Base-by-base conservation (phyloP, 2,329 filamentous ascomycete species). In the Talaromyces sp. region DNA sequence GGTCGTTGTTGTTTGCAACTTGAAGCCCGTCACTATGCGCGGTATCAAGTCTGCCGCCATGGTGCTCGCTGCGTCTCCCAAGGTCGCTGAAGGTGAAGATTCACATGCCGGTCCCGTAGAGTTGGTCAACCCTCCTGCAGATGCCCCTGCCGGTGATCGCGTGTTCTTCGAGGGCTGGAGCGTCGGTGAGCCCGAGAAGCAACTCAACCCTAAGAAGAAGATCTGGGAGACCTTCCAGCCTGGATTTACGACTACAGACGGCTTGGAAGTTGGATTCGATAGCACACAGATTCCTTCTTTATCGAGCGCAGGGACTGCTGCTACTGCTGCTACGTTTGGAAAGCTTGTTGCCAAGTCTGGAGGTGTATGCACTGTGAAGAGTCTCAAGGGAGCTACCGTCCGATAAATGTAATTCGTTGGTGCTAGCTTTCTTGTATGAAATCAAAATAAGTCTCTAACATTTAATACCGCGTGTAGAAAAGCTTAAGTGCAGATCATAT, bases 171-270 rank as follows among this genome's bases (percentile, higher is more conserved):
- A 98, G 76, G 95, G 95, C 57, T 99, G 92, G 89, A 73, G 70
- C 56, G 85, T 92, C 78, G 93, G 92, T 66, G 91, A 96, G 83
- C 93, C 95, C 0, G 95, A 99, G 85, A 90, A 89, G 68, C 87
- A 94, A 60, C 85, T 99, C 65, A 99, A 98, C 85, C 95, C 95
- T 66, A 99, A 99, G 89, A 99, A 98, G 89, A 98, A 98, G 89
- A 84, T 98, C 67, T 98, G 94, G 93, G 95, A 99, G 85, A 92
- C 86, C 10, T 92, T 97, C 81, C 94, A 98, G 84, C 93, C 93
- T 1, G 95, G 94, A 0, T 98, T 98, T 82, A 96, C 91, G 35
- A 99, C 94, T 8, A 96, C 90, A 1, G 89, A 90, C 8, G 80
- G 79, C 56, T 83, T 94, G 60, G 90, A 93, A 79, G 94, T 97